These are phyloP conservation scores for Plenodomus tracheiphilus DNA, from an alignment of 2,329 filamentous ascomycete genomes.

Conservation along the genomic window DNA sequence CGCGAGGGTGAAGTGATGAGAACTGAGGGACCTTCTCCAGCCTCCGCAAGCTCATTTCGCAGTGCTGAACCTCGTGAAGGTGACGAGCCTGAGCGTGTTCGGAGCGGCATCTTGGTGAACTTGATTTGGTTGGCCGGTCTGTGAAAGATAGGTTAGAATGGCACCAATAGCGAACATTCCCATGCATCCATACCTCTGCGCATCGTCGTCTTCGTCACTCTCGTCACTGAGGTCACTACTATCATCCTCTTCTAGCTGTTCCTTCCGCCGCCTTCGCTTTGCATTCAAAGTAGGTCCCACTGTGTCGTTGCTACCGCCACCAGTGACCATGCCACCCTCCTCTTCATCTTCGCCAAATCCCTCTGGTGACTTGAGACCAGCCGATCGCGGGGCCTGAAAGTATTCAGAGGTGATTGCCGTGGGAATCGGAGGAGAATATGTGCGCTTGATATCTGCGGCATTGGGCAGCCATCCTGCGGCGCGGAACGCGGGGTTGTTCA, in stretches of 20 bases:
- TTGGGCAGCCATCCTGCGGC: slow-evolving; percentile 79
- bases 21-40: slow-evolving; percentile 57
- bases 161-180: not conserved
- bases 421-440: slow-evolving; percentile 83
- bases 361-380: slow-evolving; percentile 55
- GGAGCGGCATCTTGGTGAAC: slow-evolving; percentile 92
- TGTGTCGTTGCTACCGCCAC: slow-evolving; percentile 66
- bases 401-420: slow-evolving; percentile 82
- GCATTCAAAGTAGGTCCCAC: slow-evolving; percentile 66
- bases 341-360: slow-evolving; percentile 73
- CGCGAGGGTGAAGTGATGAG: slow-evolving; percentile 60
- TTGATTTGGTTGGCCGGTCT: slow-evolving; percentile 86
- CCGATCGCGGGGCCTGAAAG: slow-evolving; percentile 70
- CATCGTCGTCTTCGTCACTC: slow-evolving; percentile 75
- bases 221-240: slow-evolving; percentile 85
- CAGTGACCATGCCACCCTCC: slow-evolving; percentile 70
- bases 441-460: slow-evolving; percentile 75
- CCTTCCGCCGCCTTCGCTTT: slow-evolving; percentile 68
- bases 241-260: slow-evolving; percentile 82
- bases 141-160: slow-evolving; percentile 6
- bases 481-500: slow-evolving; percentile 81
- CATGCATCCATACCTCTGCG: slow-evolving; percentile 33
- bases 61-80: slow-evolving; percentile 59
- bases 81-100: slow-evolving; percentile 84
- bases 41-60: slow-evolving; percentile 59